phyloP scores from a whole-genome alignment of 768 basidiomycete genomes.

The Rhizopogon salebrosus region DNA sequence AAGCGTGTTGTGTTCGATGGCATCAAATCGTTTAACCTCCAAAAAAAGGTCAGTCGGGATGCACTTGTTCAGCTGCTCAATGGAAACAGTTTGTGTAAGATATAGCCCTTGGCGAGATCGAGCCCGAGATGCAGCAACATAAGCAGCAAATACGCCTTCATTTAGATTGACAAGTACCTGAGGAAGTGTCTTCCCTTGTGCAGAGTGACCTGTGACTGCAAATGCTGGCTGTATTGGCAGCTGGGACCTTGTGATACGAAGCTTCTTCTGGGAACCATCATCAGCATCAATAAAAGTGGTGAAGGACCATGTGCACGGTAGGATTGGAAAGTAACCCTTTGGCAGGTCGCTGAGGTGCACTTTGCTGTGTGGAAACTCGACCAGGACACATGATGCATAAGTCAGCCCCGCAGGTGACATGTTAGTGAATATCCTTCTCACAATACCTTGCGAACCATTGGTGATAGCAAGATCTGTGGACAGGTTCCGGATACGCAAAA shows the following conservation, averaged over 20 bases:
- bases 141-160: conserved; percentile 20
- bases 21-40: background rate
- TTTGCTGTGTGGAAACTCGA: conserved; percentile 17
- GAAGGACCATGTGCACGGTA: conserved; percentile 8
- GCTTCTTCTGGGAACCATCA: background rate
- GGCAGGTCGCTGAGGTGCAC: conserved; percentile 14
- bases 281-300: background rate
- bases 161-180: conserved; percentile 16
- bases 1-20: conserved; percentile 7
- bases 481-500: conserved; percentile 19
- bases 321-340: conserved; percentile 10
- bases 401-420: background rate
- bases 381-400: conserved; percentile 4
- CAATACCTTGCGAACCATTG: conserved; percentile 25
- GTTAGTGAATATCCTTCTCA: conserved; percentile 7
- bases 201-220: conserved; percentile 26
- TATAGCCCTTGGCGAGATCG: conserved; percentile 14
- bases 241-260: conserved; percentile 9
- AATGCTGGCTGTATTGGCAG: conserved; percentile 23
- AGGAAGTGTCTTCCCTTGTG: conserved; percentile 25
- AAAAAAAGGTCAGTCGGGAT: conserved; percentile 2
- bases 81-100: conserved; percentile 13
- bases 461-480: conserved; percentile 26
- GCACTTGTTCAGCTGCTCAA: conserved; percentile 19
- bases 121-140: conserved; percentile 27